Percentiles rank a stretch among this genome's conserved stretches.
Conservation (phyloP, 1,139 yeast genomes). For the Suhomyces guaymorum region DNA sequence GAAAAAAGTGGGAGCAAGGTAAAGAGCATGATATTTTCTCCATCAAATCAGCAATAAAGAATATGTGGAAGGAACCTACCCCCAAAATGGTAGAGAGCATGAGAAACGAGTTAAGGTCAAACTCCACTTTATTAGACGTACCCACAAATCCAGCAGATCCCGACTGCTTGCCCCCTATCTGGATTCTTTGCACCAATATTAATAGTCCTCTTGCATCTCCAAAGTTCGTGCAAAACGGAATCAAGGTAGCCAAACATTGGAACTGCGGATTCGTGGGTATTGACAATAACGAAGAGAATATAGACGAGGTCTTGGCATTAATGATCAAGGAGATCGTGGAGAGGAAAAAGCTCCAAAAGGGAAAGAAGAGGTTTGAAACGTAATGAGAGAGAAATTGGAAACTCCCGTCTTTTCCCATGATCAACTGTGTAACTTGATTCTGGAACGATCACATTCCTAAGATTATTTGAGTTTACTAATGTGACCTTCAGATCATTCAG, state of each 20-base stretch:
- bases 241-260: slow-evolving; percentile 58
- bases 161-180: slow-evolving; percentile 63
- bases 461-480: too few relatives aligned
- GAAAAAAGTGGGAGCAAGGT: slow-evolving; percentile 57
- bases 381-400: too few relatives aligned
- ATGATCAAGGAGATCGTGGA: slow-evolving; percentile 63
- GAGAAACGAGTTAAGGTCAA: slow-evolving; percentile 19
- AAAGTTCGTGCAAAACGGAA: slow-evolving; percentile 55
- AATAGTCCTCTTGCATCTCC: slow-evolving; percentile 61
- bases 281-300: slow-evolving; percentile 50
- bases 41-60: slow-evolving; percentile 55
- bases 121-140: slow-evolving; percentile 19
- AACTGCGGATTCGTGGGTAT: slow-evolving; percentile 62
- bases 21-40: slow-evolving; percentile 68
- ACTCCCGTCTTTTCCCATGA: too few relatives aligned
- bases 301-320: slow-evolving; percentile 56
- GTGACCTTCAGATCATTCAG: too few relatives aligned
- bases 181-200: slow-evolving; percentile 64
- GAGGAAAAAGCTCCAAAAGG: slow-evolving; percentile 27
- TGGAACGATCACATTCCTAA: too few relatives aligned
- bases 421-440: too few relatives aligned
- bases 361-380: slow-evolving; percentile 11
- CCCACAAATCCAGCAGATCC: slow-evolving; percentile 49
- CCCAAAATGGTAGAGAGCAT: slow-evolving; percentile 20
- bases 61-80: slow-evolving; percentile 51